Base-by-base conservation (phyloP, 139 green algal species). In the Dunaliella primolecta region DNA sequence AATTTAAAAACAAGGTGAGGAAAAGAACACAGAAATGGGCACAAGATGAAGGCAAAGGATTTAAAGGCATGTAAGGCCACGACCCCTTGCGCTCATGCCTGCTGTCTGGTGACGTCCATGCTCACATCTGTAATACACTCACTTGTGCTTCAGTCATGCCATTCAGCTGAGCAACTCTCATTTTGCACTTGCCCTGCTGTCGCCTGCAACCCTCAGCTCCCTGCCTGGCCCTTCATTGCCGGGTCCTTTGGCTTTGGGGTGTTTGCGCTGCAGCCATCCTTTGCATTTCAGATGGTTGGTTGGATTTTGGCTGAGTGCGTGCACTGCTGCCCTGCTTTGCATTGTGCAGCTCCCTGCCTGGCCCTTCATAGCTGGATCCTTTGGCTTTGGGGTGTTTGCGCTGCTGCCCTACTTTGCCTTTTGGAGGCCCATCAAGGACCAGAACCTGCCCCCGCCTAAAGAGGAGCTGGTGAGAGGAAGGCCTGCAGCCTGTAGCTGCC, bases 181-280 rank as follows among this genome's bases (percentile, higher is more conserved):
- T n/a, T n/a, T n/a, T n/a, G n/a, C n/a, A n/a, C n/a, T n/a, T n/a
- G n/a, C n/a, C n/a, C n/a, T n/a, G n/a, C n/a, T n/a, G n/a, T n/a
- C n/a, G n/a, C n/a, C n/a, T n/a, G n/a, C n/a, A n/a, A n/a, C 32
- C 3, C 30, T 74, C 88, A 95, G 93, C 84, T 97, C 27, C 94
- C 94, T 29, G 93, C 91, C 2, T 98, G 93, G 95, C 95, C 95
- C 0, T 98, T 98, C 87, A 84, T 97, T 3, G 81, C 80, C 0
- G n/a, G 84, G 0, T 95, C 92, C 24, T 95, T 96, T 81, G 88
- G 33, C 23, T 46, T 96, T 7, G 95, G 95, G 20, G 90, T 90
- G 1, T 96, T 98, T 84, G 94, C 90, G 7, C 86, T 98, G 81
- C 88, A 96, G 31, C 95, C 95, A 15, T 98, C 94, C 93, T 93